Evolutionary conservation across 2,329 filamentous ascomycete genomes (phyloP).

Genomic region (Sporothrix sp.): DNA sequence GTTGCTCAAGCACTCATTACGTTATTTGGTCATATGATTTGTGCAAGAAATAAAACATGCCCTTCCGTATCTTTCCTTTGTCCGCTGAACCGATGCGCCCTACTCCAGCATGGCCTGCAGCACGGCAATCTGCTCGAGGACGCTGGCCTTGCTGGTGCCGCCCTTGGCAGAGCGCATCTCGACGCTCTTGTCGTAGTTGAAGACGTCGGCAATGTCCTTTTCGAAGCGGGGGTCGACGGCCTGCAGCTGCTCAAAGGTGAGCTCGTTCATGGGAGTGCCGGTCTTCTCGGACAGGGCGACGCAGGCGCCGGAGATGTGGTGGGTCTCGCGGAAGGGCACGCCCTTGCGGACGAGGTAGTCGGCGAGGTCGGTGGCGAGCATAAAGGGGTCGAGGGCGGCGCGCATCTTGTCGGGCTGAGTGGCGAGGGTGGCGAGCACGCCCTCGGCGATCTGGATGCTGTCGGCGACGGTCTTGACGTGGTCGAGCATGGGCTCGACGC

Average conservation of each 20-base stretch:
- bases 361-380: constrained; percentile 67
- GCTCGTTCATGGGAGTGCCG: constrained; percentile 59
- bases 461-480: constrained; percentile 72
- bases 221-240: constrained; percentile 59
- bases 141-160: constrained; percentile 57
- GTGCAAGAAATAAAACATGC: not conserved
- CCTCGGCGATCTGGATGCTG: constrained; percentile 73
- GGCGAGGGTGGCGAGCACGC: constrained; percentile 64
- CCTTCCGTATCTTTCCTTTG: not conserved
- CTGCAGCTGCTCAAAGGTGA: constrained; percentile 57
- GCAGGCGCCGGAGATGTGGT: constrained; percentile 67
- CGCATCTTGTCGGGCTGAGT: constrained; percentile 66
- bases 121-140: constrained; percentile 21
- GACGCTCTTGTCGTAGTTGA: constrained; percentile 76
- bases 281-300: constrained; percentile 63
- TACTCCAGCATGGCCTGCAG: constrained; percentile 16
- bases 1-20: no score
- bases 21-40: no score
- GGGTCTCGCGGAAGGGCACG: constrained; percentile 73
- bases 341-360: constrained; percentile 60
- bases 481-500: constrained; percentile 76
- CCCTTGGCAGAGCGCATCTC: constrained; percentile 70
- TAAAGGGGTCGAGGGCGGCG: constrained; percentile 68
- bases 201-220: constrained; percentile 57
- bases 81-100: no score